Percentiles rank a stretch among this genome's conserved stretches.
Evolutionary conservation across 2,329 filamentous ascomycete species (phyloP).

Genomic region (Talaromyces sp.): DNA sequence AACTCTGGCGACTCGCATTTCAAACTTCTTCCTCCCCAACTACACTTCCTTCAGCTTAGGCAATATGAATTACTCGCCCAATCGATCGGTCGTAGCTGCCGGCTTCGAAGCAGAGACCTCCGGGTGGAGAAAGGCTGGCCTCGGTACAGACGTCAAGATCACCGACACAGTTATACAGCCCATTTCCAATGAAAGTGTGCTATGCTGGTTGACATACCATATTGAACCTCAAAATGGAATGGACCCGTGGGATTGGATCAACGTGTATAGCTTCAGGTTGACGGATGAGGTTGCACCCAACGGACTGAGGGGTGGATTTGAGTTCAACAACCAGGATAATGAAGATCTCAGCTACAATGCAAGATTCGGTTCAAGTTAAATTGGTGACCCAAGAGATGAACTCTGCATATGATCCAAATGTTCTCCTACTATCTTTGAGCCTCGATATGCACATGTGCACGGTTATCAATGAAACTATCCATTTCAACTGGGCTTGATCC

Average conservation of each 20-base stretch:
- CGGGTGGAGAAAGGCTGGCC: neutral
- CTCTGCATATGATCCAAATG: too few species aligned
- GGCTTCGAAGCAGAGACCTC: neutral
- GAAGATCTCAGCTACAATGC: constrained; percentile 2
- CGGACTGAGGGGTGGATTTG: neutral
- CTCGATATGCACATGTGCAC: too few species aligned
- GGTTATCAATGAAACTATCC: too few species aligned
- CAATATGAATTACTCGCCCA: neutral
- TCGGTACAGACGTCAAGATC: neutral
- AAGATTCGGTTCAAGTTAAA: neutral
- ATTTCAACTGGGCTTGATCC: too few species aligned
- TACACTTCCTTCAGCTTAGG: neutral
- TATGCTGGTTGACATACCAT: constrained; percentile 1
- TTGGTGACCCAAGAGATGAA: neutral
- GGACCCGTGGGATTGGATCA: neutral
- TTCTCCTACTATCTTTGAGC: too few species aligned
- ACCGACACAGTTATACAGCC: neutral
- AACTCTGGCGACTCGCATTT: neutral
- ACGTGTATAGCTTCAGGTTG: neutral
- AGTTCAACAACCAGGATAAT: constrained; percentile 1
- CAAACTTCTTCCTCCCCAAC: neutral
- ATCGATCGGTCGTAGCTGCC: neutral
- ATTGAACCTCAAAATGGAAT: neutral
- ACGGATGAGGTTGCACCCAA: neutral
- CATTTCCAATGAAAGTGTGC: neutral